Base-by-base conservation (phyloP, 2,329 filamentous ascomycete species). In the Alternaria ethzedia region DNA sequence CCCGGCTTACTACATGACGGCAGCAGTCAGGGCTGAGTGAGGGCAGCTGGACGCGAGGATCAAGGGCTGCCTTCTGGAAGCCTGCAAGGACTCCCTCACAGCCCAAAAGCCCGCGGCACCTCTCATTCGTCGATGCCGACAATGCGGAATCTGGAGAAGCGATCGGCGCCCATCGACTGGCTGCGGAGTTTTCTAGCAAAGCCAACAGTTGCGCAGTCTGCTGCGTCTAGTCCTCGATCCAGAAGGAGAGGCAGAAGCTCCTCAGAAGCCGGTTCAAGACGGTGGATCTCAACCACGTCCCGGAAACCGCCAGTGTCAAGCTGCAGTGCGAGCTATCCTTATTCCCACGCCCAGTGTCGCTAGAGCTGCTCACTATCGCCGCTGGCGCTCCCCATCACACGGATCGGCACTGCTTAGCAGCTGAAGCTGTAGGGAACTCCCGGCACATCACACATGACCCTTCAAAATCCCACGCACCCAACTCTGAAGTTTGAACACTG, bases 331-430 rank as follows among this genome's bases (percentile, higher is more conserved):
- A 28, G 26, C 36, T 28, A 15, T 49, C 25, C 9, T 52, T 54
- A 54, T 52, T 59, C 50, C 54, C 59, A 51, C 36, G 47, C 36
- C 30, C 26, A 20, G 49, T 54, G 12, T 17, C 49, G 49, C 49
- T 52, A 52, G 28, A 25, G 28, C 49, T 36, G 49, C 36, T 54
- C 15, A 44, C 52, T 28, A 54, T 44, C 45, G 21, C 62, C 51
- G 54, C 52, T 61, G 50, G 63, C 59, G 57, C 54, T 61, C 57
- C 52, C 46, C 46, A 30, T 21, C 45, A 59, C 25, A 30, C 49
- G 17, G 44, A 45, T 62, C 54, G 44, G 21, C 58, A 46, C 49
- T 51, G 25, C 43, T 62, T 51, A 46, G 10, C 41, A 44, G 23
- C 36, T 54, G 32, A 45, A 60, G 59, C 57, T 43, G 32, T 54